phyloP scores from a whole-genome alignment of 148 eudicot genomes.

The Beta vulgaris region DNA sequence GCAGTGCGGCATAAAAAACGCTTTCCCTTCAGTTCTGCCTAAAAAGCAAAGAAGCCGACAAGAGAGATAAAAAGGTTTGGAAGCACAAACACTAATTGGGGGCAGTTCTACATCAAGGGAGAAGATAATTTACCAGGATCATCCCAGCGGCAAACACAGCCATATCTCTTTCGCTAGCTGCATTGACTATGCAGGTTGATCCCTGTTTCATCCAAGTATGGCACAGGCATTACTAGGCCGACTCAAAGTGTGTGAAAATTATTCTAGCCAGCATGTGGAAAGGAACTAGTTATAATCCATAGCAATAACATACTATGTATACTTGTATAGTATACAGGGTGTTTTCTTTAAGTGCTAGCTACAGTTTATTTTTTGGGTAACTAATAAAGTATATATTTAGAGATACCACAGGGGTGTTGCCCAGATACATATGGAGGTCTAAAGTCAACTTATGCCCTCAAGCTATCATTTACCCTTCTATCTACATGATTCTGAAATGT shows the following conservation, averaged over 20 bases:
- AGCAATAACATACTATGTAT: background rate
- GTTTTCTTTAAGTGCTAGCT: background rate
- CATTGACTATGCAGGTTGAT: conserved; percentile 84
- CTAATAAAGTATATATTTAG: too few species aligned
- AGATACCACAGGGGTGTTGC: background rate
- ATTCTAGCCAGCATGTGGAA: background rate
- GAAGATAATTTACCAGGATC: conserved; percentile 57
- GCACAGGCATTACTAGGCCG: background rate
- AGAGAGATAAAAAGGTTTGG: background rate
- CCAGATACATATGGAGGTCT: background rate
- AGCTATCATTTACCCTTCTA: background rate
- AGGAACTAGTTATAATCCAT: background rate
- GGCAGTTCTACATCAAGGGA: background rate
- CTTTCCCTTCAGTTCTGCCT: conserved; percentile 94
- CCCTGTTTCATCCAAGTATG: conserved; percentile 58
- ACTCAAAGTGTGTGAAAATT: background rate
- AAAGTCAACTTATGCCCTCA: background rate
- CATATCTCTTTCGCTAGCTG: conserved; percentile 97
- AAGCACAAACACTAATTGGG: background rate
- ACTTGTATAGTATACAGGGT: background rate
- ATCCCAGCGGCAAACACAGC: conserved; percentile 97
- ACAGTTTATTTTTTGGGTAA: background rate
- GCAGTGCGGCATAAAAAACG: conserved; percentile 92
- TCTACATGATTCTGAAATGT: background rate
- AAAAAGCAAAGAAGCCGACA: conserved; percentile 8